These are phyloP conservation scores for Eudorina sp. DNA, from an alignment of 139 green algal species.

Conservation along the genomic window DNA sequence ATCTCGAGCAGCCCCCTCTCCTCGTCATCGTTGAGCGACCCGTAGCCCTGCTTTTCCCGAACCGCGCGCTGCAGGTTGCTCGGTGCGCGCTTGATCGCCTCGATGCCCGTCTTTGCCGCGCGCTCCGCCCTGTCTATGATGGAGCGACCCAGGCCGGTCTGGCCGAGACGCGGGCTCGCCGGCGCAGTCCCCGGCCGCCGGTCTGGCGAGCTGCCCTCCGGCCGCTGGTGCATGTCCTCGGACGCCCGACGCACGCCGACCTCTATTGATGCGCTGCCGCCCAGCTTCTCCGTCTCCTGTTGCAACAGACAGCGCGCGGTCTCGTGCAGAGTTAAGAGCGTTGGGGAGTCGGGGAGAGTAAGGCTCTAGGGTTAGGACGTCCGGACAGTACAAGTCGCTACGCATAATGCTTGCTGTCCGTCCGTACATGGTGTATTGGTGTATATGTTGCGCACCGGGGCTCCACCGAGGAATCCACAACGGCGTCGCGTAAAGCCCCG, in stretches of 20 bases:
- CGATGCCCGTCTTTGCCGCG: slow-evolving; percentile 13
- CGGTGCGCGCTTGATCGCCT: slow-evolving; percentile 16
- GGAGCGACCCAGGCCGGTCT: background rate
- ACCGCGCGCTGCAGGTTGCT: slow-evolving; percentile 36
- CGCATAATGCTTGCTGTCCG: too few species aligned
- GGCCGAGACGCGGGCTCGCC: background rate
- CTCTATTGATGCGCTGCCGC: background rate
- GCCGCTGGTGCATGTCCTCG: background rate
- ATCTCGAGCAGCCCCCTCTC: slow-evolving; percentile 21
- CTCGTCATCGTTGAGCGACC: slow-evolving; percentile 31
- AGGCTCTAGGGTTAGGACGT: too few species aligned
- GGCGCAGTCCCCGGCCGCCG: background rate
- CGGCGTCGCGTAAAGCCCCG: too few species aligned
- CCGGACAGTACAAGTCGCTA: too few species aligned
- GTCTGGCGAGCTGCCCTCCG: background rate
- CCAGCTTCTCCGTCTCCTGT: background rate
- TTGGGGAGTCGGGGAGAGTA: too few species aligned
- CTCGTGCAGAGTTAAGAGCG: too few species aligned
- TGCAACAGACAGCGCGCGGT: too few species aligned
- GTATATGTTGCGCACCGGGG: too few species aligned
- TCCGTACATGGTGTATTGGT: too few species aligned
- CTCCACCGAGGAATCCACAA: too few species aligned
- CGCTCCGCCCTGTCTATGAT: slow-evolving; percentile 26
- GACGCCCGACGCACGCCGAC: background rate
- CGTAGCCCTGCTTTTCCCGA: slow-evolving; percentile 44